Percentiles rank a stretch among this genome's conserved stretches.
Conservation (phyloP, 768 basidiomycete genomes). For the Pisolithus sp. region DNA sequence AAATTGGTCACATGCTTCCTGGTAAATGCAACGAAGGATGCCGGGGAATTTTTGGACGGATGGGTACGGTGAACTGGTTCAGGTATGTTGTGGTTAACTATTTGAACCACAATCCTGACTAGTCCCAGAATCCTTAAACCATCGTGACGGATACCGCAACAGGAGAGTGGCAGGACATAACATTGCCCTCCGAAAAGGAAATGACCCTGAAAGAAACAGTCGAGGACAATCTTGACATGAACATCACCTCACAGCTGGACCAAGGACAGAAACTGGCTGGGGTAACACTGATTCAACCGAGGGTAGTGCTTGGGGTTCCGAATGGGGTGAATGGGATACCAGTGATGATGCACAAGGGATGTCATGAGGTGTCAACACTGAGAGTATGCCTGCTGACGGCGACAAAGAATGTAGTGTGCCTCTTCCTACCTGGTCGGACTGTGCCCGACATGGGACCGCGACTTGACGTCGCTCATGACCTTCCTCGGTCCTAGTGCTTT, state of each 20-base stretch:
- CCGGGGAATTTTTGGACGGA: constrained; percentile 42
- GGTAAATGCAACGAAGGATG: constrained; percentile 46
- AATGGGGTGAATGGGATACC: constrained; percentile 5
- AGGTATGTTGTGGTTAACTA: not conserved
- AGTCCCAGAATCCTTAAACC: constrained; percentile 2
- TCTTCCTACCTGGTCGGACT: constrained; percentile 10
- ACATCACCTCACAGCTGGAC: constrained; percentile 6
- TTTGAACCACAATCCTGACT: not conserved
- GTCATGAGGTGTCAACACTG: constrained; percentile 8
- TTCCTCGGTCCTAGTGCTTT: constrained; percentile 52
- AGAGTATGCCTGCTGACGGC: constrained; percentile 1
- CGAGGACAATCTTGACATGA: constrained; percentile 21
- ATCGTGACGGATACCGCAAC: constrained; percentile 12
- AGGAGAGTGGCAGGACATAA: constrained; percentile 10
- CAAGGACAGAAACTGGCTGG: constrained; percentile 6
- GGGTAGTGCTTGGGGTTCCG: constrained; percentile 1
- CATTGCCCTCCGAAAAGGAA: constrained; percentile 20
- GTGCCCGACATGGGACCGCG: constrained; percentile 21
- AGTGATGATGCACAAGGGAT: not conserved
- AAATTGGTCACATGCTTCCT: constrained; percentile 34
- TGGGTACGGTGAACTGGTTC: constrained; percentile 34
- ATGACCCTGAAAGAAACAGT: constrained; percentile 21
- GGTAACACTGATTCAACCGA: not conserved
- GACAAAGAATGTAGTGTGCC: not conserved
- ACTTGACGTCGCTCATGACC: constrained; percentile 25